These are phyloP conservation scores for Glycine soja DNA, from an alignment of 306 rosid species.

Conservation along the genomic window DNA sequence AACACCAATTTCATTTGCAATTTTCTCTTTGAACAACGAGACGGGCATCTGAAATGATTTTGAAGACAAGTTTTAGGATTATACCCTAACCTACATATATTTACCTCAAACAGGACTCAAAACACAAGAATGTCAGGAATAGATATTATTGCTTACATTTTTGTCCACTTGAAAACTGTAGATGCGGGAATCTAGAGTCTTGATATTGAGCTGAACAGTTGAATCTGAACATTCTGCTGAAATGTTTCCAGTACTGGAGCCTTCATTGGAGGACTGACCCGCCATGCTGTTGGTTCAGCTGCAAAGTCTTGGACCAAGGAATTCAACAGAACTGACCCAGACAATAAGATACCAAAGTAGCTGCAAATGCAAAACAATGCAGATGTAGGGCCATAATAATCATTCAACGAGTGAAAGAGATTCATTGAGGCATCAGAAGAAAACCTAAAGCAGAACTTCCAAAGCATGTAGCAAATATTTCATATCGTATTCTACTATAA, in stretches of 20 bases:
- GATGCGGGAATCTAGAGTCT: conserved; percentile 86
- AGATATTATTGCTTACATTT: conserved; percentile 60
- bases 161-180: conserved; percentile 79
- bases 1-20: conserved; percentile 77
- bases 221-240: conserved; percentile 67
- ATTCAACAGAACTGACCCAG: conserved; percentile 37
- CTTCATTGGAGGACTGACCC: conserved; percentile 68
- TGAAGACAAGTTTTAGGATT: conserved; percentile 1
- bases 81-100: conserved; percentile 13
- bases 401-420: background rate
- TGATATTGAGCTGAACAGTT: conserved; percentile 79
- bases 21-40: conserved; percentile 81
- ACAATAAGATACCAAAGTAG: conserved; percentile 23
- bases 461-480: conserved; percentile 22
- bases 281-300: conserved; percentile 66
- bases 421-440: conserved; percentile 24
- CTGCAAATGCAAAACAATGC: conserved; percentile 44
- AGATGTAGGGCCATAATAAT: conserved; percentile 19
- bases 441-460: conserved; percentile 7
- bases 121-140: conserved; percentile 23
- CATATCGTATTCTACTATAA: background rate
- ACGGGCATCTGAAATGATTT: conserved; percentile 75
- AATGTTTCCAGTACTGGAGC: conserved; percentile 61
- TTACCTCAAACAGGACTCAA: background rate
- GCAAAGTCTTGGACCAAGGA: conserved; percentile 39